phyloP scores from a whole-genome alignment of 164 flowering plant genomes.

The Vitis amurensis region DNA sequence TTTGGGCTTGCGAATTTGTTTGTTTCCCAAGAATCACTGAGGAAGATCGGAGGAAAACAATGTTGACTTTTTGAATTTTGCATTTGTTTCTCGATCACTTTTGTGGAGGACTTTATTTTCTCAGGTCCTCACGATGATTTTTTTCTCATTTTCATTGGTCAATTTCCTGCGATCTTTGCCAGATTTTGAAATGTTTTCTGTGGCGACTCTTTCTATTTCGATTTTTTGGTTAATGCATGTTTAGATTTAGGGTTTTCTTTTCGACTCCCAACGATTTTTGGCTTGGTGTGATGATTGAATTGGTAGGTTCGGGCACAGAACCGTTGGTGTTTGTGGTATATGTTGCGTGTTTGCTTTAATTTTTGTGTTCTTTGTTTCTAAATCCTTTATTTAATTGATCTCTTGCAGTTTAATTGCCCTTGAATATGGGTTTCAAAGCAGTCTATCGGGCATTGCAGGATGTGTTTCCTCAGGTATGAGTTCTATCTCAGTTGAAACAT shows the following conservation, averaged over 20 bases:
- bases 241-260: not conserved
- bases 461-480: conserved; percentile 62
- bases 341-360: not conserved
- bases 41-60: no score
- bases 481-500: not conserved
- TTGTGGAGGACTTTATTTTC: no score
- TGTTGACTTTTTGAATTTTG: no score
- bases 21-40: not conserved
- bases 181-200: not conserved
- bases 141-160: not conserved
- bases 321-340: not conserved
- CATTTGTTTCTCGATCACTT: no score
- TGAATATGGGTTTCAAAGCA: conserved; percentile 50
- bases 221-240: not conserved
- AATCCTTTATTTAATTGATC: not conserved
- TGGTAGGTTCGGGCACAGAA: not conserved
- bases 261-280: not conserved
- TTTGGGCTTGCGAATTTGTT: not conserved
- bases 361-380: not conserved
- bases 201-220: not conserved
- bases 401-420: conserved; percentile 13
- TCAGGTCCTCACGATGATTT: no score
- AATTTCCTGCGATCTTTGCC: not conserved
- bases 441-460: conserved; percentile 51
- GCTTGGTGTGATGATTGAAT: not conserved